Evolutionary conservation across 495 filamentous ascomycete genomes (phyloP).

Genomic region (Hyaloscypha finlandica): DNA sequence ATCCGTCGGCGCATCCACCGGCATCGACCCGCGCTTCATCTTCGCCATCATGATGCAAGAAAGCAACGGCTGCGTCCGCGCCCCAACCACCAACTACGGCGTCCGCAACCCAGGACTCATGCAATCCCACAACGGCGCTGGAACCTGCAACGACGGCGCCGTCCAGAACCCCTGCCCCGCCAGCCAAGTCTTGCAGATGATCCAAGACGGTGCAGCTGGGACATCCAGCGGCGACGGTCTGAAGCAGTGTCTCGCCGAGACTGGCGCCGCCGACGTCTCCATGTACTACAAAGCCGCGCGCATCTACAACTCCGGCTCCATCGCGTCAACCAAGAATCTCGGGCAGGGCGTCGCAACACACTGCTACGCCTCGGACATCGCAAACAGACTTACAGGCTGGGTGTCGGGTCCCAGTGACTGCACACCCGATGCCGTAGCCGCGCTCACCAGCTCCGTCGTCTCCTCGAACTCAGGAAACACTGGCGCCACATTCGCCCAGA

Average conservation of each 20-base stretch:
- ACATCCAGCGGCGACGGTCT: slow-evolving; percentile 41
- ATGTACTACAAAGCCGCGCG: slow-evolving; percentile 42
- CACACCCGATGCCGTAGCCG: background rate
- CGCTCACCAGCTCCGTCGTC: background rate
- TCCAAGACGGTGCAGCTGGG: slow-evolving; percentile 42
- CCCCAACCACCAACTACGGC: slow-evolving; percentile 40
- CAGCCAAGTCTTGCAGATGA: slow-evolving; percentile 36
- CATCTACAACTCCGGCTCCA: slow-evolving; percentile 59
- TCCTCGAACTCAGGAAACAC: background rate
- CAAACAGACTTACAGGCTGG: slow-evolving; percentile 54
- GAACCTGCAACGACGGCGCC: slow-evolving; percentile 21
- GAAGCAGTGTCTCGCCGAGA: slow-evolving; percentile 32
- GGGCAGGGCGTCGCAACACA: slow-evolving; percentile 51
- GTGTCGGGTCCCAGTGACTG: background rate
- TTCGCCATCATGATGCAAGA: slow-evolving; percentile 58
- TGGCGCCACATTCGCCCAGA: background rate
- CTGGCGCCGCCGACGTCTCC: slow-evolving; percentile 31
- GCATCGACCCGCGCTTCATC: slow-evolving; percentile 46
- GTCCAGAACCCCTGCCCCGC: slow-evolving; percentile 31
- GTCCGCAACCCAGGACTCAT: slow-evolving; percentile 46
- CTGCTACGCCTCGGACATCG: slow-evolving; percentile 59
- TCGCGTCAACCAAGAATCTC: slow-evolving; percentile 48
- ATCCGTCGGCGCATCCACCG: slow-evolving; percentile 38
- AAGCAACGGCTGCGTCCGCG: slow-evolving; percentile 55
- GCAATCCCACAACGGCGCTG: slow-evolving; percentile 38